Conservation (phyloP, 1,139 yeast species). For the Geotrichum aggregatum region DNA sequence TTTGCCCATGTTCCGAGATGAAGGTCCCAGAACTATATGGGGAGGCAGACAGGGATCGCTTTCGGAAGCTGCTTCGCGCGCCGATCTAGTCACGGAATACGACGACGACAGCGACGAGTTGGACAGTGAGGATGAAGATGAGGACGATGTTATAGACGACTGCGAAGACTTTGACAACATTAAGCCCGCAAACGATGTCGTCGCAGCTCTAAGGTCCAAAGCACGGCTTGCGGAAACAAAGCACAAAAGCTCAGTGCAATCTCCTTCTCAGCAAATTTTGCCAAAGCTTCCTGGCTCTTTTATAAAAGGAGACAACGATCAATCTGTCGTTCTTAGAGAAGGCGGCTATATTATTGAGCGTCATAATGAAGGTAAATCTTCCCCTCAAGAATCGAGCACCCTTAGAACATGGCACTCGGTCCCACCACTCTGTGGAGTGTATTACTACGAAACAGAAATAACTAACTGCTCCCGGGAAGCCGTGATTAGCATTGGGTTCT, state of each 20-base stretch:
- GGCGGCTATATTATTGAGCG: constrained; percentile 23
- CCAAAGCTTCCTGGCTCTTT: constrained; percentile 29
- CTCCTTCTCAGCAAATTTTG: neutral
- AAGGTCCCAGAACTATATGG: neutral
- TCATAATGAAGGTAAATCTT: constrained; percentile 21
- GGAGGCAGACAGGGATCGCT: neutral
- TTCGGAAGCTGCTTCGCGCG: neutral
- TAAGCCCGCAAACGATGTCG: constrained; percentile 1
- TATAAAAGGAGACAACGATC: constrained; percentile 23
- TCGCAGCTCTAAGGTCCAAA: neutral
- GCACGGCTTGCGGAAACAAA: neutral
- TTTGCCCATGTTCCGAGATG: constrained; percentile 10
- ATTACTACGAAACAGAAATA: constrained; percentile 54
- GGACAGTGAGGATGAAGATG: constrained; percentile 5
- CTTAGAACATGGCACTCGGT: constrained; percentile 45
- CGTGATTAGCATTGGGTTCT: constrained; percentile 37
- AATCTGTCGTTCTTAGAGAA: constrained; percentile 17
- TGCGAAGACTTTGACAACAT: neutral
- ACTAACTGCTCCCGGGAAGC: constrained; percentile 27
- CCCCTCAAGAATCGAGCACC: constrained; percentile 25
- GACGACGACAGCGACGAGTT: constrained; percentile 1
- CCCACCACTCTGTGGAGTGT: constrained; percentile 48
- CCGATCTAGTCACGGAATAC: neutral
- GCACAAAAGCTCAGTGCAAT: neutral
- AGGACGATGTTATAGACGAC: neutral